Conservation (phyloP, 2,329 filamentous ascomycete species). For the Colletotrichum sp. region DNA sequence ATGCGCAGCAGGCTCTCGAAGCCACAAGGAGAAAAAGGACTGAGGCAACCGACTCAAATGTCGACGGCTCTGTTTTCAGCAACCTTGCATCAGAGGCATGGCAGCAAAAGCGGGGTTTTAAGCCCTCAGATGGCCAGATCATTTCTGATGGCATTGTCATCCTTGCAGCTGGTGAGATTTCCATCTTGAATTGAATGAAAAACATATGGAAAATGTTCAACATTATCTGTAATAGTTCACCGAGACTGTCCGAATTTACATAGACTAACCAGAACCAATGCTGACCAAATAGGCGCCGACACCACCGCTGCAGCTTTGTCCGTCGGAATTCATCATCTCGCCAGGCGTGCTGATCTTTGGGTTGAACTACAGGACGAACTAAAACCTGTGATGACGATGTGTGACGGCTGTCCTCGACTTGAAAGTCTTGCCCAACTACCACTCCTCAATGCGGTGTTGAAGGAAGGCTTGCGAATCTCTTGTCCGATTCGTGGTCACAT, state of each 20-base stretch:
- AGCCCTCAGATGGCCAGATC: neutral
- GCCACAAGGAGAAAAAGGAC: neutral
- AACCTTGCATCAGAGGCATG: neutral
- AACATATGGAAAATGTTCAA: neutral
- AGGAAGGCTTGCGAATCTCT: slow-evolving; percentile 13
- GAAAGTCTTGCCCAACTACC: neutral
- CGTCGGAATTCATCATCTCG: neutral
- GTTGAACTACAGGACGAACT: neutral
- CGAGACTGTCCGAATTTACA: neutral
- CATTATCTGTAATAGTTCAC: neutral
- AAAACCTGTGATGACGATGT: neutral
- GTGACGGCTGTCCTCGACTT: neutral
- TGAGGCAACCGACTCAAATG: neutral
- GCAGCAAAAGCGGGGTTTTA: neutral
- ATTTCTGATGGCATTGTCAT: slow-evolving; percentile 1
- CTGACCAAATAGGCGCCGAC: neutral
- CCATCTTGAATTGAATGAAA: neutral
- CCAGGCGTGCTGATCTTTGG: neutral
- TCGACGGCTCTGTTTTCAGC: neutral
- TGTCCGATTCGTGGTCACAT: slow-evolving; percentile 9
- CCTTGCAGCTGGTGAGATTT: neutral
- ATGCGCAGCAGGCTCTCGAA: neutral
- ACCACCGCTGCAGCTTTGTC: neutral
- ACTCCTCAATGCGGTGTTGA: slow-evolving; percentile 4
- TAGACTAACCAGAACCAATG: neutral